Base-by-base conservation (phyloP, 495 filamentous ascomycete genomes). In the Hypoxylon lenormandii region DNA sequence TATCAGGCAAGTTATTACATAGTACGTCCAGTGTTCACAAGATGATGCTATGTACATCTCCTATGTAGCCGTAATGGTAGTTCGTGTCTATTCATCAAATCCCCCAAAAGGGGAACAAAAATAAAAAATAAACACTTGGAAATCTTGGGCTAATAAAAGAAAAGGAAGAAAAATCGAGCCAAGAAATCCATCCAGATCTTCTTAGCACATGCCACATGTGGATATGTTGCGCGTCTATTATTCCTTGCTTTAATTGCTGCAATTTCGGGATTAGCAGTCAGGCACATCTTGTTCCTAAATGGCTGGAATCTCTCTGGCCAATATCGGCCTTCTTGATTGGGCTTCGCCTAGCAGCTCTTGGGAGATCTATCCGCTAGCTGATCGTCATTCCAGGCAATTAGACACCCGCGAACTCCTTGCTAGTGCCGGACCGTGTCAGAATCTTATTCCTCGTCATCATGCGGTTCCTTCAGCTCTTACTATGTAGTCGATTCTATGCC, bases 211-310 rank as follows among this genome's bases (percentile, higher is more conserved):
- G 50, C 64, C 64, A 60, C 59, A 50, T 64, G 69, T 68, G 69
- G 69, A 42, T 68, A 51, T 52, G 48, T 47, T 72, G 64, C 64
- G 69, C 53, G 69, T 72, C 64, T 61, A 57, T 57, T 62, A n/a
- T 51, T 37, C 59, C 60, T 72, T 26, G 40, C 58, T 68, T 72
- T 72, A 64, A 72, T 72, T 72, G 59, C 68, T 55, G 64, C 64
- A 72, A 72, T 72, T 64, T 72, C 69, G 60, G 69, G 59, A 38
- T 48, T 55, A 45, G n/a, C 50, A 37, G 47, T 11, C 54, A 64
- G 59, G 53, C 22, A 37, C 19, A 64, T 67, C 58, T 51, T 11
- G 19, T 37, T 28, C 23, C 68, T 66, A 48, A 70, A 15, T 70
- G 67, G 67, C 57, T 65, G 56, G 56, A 62, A 60, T 62, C 45